phyloP scores from a whole-genome alignment of 805 yeast species.

The Helenozyma baotianmanensis region DNA sequence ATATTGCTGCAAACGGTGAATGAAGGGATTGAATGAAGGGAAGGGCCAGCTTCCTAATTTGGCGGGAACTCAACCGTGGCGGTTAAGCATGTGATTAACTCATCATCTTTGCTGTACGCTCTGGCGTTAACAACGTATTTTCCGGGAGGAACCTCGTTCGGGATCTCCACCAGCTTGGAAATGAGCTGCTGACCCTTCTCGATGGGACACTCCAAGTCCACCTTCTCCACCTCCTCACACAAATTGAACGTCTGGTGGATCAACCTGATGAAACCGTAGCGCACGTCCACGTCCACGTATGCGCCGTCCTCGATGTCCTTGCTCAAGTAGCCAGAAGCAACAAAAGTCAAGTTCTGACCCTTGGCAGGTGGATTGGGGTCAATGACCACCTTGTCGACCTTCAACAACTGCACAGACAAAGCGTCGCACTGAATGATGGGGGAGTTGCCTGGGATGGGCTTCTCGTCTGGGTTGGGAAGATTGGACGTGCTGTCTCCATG shows the following conservation, averaged over 20 bases:
- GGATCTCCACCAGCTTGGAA: conserved; percentile 73
- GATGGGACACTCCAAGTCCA: conserved; percentile 83
- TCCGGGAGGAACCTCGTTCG: conserved; percentile 94
- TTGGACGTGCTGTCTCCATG: conserved; percentile 5
- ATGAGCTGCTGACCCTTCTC: conserved; percentile 62
- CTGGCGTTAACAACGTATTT: conserved; percentile 80
- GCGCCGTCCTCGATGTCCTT: conserved; percentile 73
- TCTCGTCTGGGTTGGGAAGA: conserved; percentile 32
- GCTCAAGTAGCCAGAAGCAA: conserved; percentile 63
- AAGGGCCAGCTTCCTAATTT: too few relatives aligned
- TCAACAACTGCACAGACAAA: conserved; percentile 56
- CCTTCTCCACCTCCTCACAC: conserved; percentile 81
- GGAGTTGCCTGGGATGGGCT: conserved; percentile 87
- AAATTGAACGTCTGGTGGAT: conserved; percentile 87
- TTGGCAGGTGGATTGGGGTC: conserved; percentile 86
- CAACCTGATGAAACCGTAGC: conserved; percentile 86
- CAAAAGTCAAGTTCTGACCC: conserved; percentile 77
- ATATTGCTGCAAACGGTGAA: too few relatives aligned
- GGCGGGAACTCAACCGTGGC: conserved; percentile 61
- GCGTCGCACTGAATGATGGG: conserved; percentile 79
- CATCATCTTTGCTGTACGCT: conserved; percentile 84
- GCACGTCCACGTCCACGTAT: conserved; percentile 89
- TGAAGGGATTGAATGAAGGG: too few relatives aligned
- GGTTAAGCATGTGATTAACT: conserved; percentile 75
- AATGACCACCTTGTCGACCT: conserved; percentile 53